Percentiles rank a stretch among this genome's conserved stretches.
Conservation (phyloP, 2,329 filamentous ascomycete species). For the Botrytis squamosa region DNA sequence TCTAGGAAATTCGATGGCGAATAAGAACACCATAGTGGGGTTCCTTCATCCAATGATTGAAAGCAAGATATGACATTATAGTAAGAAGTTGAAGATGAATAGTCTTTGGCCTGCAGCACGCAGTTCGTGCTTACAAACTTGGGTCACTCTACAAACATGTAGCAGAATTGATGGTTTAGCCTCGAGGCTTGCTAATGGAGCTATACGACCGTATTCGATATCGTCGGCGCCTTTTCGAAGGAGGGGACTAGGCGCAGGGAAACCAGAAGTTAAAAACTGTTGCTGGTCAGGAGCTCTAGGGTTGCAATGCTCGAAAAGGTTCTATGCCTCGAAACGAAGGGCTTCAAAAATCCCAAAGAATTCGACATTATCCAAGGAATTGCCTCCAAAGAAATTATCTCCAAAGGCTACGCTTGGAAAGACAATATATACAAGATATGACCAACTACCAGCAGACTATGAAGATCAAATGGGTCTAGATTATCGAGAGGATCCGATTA, state of each 20-base stretch:
- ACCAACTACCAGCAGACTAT: conserved; percentile 58
- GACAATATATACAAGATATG: conserved; percentile 51
- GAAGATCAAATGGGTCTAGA: conserved; percentile 54
- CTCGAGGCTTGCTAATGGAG: conserved; percentile 29
- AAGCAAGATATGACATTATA: conserved; percentile 26
- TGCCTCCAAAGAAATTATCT: conserved; percentile 21
- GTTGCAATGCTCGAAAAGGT: conserved; percentile 20
- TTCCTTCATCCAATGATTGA: conserved; percentile 3
- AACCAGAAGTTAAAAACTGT: not conserved
- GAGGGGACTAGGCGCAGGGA: not conserved
- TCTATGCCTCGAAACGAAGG: conserved; percentile 7
- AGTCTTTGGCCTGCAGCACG: conserved; percentile 32
- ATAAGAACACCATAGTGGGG: not conserved
- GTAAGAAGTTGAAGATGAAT: conserved; percentile 30
- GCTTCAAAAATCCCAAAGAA: not conserved
- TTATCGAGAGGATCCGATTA: conserved; percentile 53
- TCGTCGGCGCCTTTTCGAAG: not conserved
- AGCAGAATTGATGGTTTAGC: conserved; percentile 29
- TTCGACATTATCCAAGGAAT: not conserved
- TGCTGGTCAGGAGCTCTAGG: not conserved
- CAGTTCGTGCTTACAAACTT: conserved; percentile 30
- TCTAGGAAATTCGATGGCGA: not conserved
- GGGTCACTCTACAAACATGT: conserved; percentile 31
- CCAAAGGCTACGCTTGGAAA: conserved; percentile 11
- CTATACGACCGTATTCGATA: conserved; percentile 26